A percentile compares a stretch with the other conserved stretches of the same genome.
Conservation (phyloP, 305 asterid genomes). For the Ilex paraguariensis region DNA sequence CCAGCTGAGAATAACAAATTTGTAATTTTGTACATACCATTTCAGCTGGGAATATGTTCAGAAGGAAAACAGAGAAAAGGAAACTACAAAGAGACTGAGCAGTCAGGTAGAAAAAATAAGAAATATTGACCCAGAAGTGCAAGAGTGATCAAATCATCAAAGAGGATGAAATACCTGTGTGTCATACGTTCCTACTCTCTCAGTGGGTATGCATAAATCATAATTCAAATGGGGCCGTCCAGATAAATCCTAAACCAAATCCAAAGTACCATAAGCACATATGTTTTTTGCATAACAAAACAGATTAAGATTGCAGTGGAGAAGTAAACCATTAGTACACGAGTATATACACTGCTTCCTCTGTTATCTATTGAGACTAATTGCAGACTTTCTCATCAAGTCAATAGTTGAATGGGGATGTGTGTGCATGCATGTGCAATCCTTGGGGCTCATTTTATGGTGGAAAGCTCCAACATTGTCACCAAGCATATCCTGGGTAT, state of each 20-base stretch:
- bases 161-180: constrained; percentile 53
- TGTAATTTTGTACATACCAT: background rate
- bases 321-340: too few species aligned
- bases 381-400: too few species aligned
- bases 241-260: constrained; percentile 64
- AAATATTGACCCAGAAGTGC: constrained; percentile 1
- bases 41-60: too few species aligned
- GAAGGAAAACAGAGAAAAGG: too few species aligned
- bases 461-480: too few species aligned
- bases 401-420: too few species aligned
- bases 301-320: background rate
- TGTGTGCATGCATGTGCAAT: too few species aligned
- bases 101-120: constrained; percentile 1
- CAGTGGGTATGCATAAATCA: constrained; percentile 75
- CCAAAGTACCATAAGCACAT: background rate
- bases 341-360: too few species aligned
- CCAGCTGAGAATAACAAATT: constrained; percentile 39
- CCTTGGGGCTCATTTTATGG: too few species aligned
- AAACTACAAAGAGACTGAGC: background rate
- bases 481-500: too few species aligned
- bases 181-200: constrained; percentile 89
- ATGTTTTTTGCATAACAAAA: background rate
- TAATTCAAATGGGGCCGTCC: constrained; percentile 87
- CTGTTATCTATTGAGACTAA: too few species aligned
- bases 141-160: constrained; percentile 1